phyloP scores from a whole-genome alignment of 805 yeast species.

The Zygotorulaspora danielsina region DNA sequence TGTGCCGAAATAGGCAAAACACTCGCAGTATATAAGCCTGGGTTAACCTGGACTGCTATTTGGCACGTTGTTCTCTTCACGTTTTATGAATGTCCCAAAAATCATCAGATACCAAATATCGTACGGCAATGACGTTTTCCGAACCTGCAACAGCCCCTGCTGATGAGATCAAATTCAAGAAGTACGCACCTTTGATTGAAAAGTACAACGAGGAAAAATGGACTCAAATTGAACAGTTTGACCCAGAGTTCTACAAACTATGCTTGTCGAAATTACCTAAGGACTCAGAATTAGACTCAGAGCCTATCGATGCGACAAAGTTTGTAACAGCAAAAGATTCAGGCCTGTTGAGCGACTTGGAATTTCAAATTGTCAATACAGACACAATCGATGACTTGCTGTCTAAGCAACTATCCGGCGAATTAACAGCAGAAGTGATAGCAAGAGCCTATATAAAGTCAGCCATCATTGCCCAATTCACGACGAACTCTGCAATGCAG shows the following conservation, averaged over 20 bases:
- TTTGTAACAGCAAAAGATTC: conserved; percentile 17
- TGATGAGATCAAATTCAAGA: conserved; percentile 12
- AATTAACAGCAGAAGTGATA: conserved; percentile 47
- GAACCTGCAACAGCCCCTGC: conserved; percentile 1
- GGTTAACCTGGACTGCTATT: too few relatives aligned
- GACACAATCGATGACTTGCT: conserved; percentile 40
- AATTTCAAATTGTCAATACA: conserved; percentile 42
- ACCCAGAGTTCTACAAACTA: conserved; percentile 19
- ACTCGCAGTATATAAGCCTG: conserved; percentile 1
- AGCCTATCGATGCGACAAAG: conserved; percentile 22
- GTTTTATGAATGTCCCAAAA: too few relatives aligned
- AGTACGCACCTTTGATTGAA: conserved; percentile 20
- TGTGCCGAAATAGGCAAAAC: neutral
- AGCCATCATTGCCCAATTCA: conserved; percentile 60
- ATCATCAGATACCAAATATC: too few relatives aligned
- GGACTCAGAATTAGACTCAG: conserved; percentile 20
- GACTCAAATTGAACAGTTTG: conserved; percentile 22
- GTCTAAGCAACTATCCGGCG: conserved; percentile 43
- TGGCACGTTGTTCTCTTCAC: too few relatives aligned
- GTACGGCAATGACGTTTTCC: conserved; percentile 9
- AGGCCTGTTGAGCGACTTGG: conserved; percentile 33
- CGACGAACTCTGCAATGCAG: conserved; percentile 57
- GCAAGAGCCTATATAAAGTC: conserved; percentile 61
- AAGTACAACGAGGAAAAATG: conserved; percentile 22
- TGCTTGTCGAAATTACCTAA: conserved; percentile 21